phyloP scores from a whole-genome alignment of 2,329 filamentous ascomycete species.

The Taxawa tesnikishii region DNA sequence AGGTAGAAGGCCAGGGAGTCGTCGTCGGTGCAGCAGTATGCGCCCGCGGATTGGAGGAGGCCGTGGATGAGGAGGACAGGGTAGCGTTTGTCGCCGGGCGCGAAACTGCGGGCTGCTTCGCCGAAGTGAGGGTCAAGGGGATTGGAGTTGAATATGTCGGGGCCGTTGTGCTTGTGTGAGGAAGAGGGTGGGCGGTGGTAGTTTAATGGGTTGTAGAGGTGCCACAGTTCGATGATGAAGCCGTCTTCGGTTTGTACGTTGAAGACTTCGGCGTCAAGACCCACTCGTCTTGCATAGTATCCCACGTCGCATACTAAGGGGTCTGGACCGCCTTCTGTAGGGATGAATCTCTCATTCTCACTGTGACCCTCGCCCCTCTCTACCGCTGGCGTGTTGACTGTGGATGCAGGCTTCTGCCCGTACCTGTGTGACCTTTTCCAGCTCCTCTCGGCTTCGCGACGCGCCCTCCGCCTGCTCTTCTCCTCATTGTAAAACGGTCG shows the following conservation, averaged over 20 bases:
- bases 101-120: constrained; percentile 24
- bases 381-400: constrained; percentile 32
- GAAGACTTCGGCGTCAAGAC: constrained; percentile 72
- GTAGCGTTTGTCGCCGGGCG: constrained; percentile 44
- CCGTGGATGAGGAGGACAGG: constrained; percentile 83
- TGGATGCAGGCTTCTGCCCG: constrained; percentile 27
- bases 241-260: constrained; percentile 88
- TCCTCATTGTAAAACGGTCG: constrained; percentile 69
- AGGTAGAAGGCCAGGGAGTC: constrained; percentile 84
- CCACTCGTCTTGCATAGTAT: constrained; percentile 80
- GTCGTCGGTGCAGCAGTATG: constrained; percentile 84
- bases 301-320: constrained; percentile 64
- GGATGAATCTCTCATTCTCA: constrained; percentile 47
- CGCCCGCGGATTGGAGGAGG: constrained; percentile 73
- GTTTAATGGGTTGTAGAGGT: constrained; percentile 74
- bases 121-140: constrained; percentile 12
- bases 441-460: constrained; percentile 45
- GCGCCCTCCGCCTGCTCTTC: constrained; percentile 40
- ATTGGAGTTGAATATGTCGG: constrained; percentile 43
- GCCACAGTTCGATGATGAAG: constrained; percentile 80
- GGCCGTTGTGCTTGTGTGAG: constrained; percentile 43
- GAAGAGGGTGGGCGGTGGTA: constrained; percentile 40
- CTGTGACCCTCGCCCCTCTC: constrained; percentile 21
- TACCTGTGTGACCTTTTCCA: constrained; percentile 42
- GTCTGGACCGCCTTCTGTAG: constrained; percentile 71